A percentile compares a stretch with the other conserved stretches of the same genome.
phyloP scores from a whole-genome alignment of 176 grass and related monocot genomes.

The Carex littledalei region DNA sequence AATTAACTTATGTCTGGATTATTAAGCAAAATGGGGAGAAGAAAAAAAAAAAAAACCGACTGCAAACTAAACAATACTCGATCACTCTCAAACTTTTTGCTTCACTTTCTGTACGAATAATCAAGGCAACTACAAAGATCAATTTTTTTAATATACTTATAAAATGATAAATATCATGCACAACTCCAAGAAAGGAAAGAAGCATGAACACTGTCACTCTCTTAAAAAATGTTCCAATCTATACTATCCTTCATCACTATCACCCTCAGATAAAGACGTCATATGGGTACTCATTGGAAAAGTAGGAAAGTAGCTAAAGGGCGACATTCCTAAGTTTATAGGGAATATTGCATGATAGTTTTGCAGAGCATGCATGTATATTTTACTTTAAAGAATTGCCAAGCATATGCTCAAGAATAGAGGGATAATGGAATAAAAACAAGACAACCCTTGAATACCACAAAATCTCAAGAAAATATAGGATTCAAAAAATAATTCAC shows the following conservation, averaged over 20 bases:
- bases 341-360: neutral
- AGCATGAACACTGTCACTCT: neutral
- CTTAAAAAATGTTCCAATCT: neutral
- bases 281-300: neutral
- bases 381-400: conserved; percentile 9
- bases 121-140: neutral
- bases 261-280: neutral
- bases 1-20: neutral
- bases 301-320: neutral
- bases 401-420: neutral
- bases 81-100: neutral
- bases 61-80: neutral
- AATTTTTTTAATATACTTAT: neutral
- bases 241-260: neutral
- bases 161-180: conserved; percentile 9
- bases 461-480: conserved; percentile 7
- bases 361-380: neutral
- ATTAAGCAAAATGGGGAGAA: neutral
- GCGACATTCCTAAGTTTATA: neutral
- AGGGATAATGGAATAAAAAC: neutral
- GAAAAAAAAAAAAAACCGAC: neutral
- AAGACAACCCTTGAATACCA: neutral
- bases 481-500: conserved; percentile 20
- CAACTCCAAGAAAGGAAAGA: neutral
- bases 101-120: neutral